These are phyloP conservation scores for Oropetium thomaeum DNA, from an alignment of 176 grass and related monocot genomes.

Conservation along the genomic window DNA sequence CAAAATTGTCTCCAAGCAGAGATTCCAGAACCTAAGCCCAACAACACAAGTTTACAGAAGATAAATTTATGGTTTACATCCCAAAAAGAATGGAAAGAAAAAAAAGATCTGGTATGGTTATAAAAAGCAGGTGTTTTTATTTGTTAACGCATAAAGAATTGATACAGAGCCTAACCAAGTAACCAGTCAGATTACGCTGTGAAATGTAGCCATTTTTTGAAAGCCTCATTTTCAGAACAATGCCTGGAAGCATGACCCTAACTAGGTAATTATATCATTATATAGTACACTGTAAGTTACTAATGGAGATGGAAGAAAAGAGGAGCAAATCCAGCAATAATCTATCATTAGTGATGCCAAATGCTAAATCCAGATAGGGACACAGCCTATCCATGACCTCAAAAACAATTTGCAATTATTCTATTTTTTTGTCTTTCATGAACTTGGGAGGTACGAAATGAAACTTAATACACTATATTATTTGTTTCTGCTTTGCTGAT, in stretches of 20 bases:
- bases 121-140: not conserved
- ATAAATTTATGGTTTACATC: not conserved
- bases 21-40: conserved; percentile 69
- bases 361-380: not conserved
- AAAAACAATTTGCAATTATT: conserved; percentile 2
- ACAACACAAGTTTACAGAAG: conserved; percentile 18
- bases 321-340: not conserved
- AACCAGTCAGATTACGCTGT: not conserved
- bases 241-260: not conserved
- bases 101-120: not conserved
- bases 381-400: not conserved
- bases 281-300: not conserved
- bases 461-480: not conserved
- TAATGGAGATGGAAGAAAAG: not conserved
- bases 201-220: not conserved
- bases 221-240: not conserved
- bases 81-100: not conserved
- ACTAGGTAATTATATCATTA: not conserved
- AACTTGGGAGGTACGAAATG: not conserved
- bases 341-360: not conserved
- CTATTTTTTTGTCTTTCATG: not conserved
- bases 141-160: not conserved
- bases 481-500: conserved; percentile 16
- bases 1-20: conserved; percentile 73
- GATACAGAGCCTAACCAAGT: not conserved